Evolutionary conservation across 345 rosid species (phyloP), one percentile per base, ranked within the genome.

Genomic region (Eucalyptus microcorys): DNA sequence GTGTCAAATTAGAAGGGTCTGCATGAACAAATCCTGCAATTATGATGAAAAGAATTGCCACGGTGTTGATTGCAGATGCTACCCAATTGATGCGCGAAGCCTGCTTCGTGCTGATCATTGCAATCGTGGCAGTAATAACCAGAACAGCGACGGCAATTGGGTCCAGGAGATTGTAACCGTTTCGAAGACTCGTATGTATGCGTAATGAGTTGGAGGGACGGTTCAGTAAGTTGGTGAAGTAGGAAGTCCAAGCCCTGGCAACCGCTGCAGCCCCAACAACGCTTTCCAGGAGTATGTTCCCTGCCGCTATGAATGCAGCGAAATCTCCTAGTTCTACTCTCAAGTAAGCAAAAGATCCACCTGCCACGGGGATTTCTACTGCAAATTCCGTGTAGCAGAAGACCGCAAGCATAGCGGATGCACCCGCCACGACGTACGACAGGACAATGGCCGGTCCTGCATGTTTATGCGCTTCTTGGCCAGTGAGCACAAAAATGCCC

Each of bases 301-400:
- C 95, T 7, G 95, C 95, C 30, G 94, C 87, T 87, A 94, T 93
- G 93, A 94, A 94, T 1, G 94, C 97, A 21, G 66, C 92, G 61
- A 90, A 94, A 87, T 94, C 95, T 43, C 96, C 95, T 32, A 92
- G 87, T 87, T 95, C 96, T 42, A 94, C 83, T 85, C 94, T 93
- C 42, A 93, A 89, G 93, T 94, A 94, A 27, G 96, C 94, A 87
- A 94, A 94, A 71, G 96, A 95, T 8, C 97, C 97, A 3, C 97
- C 96, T 27, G 95, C 95, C 3, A 94, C 96, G 3, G 96, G 95
- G 89, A 95, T 91, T 91, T 95, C 96, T 34, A 95, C 88, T 4
- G 96, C 95, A 42, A 94, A 94, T 87, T 95, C 95, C 1, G 94
- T 93, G 91, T 94, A 95, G 92, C 95, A 95, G 92, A 95, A 95